A percentile compares a stretch with the other conserved stretches of the same genome.
Conservation (phyloP, 1,284 basidiomycete genomes). For the Rhodotorula sp. region DNA sequence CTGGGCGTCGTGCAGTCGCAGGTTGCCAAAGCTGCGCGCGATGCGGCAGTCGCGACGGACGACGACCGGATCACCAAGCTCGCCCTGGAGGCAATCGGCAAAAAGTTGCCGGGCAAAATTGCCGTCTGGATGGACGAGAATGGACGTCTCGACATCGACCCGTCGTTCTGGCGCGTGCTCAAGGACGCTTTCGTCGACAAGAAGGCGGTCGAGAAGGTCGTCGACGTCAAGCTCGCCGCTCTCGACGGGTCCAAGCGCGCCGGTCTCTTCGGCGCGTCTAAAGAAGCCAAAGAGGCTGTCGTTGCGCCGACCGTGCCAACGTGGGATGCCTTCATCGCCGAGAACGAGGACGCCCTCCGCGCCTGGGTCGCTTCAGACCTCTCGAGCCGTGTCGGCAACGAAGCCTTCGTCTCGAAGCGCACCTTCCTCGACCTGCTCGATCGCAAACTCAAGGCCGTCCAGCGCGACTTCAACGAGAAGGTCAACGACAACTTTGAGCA, state of each 20-base stretch:
- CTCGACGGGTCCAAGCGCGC: constrained; percentile 39
- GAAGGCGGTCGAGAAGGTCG: constrained; percentile 25
- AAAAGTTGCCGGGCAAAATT: constrained; percentile 50
- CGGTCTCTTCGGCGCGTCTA: constrained; percentile 27
- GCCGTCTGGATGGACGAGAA: constrained; percentile 50
- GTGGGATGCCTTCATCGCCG: constrained; percentile 46
- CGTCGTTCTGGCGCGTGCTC: constrained; percentile 54
- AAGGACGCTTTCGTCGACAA: constrained; percentile 51
- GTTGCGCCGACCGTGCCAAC: constrained; percentile 15
- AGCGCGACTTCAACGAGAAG: constrained; percentile 44
- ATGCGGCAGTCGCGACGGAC: constrained; percentile 49
- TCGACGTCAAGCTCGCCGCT: constrained; percentile 41
- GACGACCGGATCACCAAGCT: constrained; percentile 45
- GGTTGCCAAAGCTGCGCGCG: constrained; percentile 64
- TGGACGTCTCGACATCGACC: constrained; percentile 52
- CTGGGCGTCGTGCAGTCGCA: constrained; percentile 59
- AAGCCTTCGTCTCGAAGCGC: constrained; percentile 44
- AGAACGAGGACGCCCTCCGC: constrained; percentile 49
- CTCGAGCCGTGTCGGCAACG: constrained; percentile 33
- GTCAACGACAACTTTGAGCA: constrained; percentile 45
- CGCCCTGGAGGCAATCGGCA: constrained; percentile 47
- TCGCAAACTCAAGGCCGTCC: constrained; percentile 46
- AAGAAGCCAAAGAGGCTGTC: constrained; percentile 16
- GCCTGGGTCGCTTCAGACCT: constrained; percentile 49
- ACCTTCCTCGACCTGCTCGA: constrained; percentile 46